A percentile compares a stretch with the other conserved stretches of the same genome.
phyloP scores from a whole-genome alignment of 2,329 filamentous ascomycete genomes.

The Trichoderma afroharzianum region DNA sequence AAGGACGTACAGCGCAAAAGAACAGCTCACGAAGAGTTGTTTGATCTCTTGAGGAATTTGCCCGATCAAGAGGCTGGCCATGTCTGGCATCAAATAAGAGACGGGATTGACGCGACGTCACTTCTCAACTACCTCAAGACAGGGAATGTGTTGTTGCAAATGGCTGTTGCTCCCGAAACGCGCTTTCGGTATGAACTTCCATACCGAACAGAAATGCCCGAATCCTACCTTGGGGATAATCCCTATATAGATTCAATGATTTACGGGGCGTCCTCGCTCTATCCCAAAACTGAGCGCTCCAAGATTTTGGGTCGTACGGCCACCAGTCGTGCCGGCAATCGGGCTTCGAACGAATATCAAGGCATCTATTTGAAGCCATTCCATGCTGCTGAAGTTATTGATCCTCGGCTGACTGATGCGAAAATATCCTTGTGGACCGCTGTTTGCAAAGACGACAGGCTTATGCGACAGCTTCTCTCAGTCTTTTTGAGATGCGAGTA shows the following conservation, averaged over 20 bases:
- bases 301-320: too few relatives aligned
- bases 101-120: not conserved
- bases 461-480: conserved; percentile 19
- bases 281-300: not conserved
- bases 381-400: conserved; percentile 23
- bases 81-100: not conserved
- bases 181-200: conserved; percentile 35
- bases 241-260: conserved; percentile 23
- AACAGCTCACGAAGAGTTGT: not conserved
- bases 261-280: conserved; percentile 18
- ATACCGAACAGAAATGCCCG: conserved; percentile 25
- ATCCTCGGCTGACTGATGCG: conserved; percentile 27
- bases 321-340: too few relatives aligned
- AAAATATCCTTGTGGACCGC: conserved; percentile 19
- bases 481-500: conserved; percentile 22
- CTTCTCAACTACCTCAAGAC: conserved; percentile 32
- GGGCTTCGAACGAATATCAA: not conserved
- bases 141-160: conserved; percentile 34
- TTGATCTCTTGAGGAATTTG: not conserved
- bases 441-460: conserved; percentile 17
- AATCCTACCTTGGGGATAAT: conserved; percentile 22
- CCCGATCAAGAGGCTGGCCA: not conserved
- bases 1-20: not conserved
- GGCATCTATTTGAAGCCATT: conserved; percentile 27
- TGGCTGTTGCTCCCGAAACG: conserved; percentile 31